Conservation (phyloP, 2,329 filamentous ascomycete genomes). For the Xylariaceae sp. region DNA sequence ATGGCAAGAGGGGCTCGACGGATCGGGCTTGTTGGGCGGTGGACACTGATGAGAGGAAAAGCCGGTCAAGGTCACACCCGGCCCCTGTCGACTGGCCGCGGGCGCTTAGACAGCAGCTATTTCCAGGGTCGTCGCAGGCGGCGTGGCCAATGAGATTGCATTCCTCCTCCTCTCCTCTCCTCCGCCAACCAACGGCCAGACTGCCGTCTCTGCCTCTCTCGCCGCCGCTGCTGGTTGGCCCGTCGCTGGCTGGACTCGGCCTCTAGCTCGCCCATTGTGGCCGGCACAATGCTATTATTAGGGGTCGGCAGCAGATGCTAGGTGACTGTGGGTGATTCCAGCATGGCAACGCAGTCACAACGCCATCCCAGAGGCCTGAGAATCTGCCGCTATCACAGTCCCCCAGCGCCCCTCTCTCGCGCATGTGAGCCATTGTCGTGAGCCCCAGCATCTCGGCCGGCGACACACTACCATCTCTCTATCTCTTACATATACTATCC, state of each 20-base stretch:
- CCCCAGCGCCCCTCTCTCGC: slow-evolving; percentile 13
- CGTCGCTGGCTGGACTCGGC: slow-evolving; percentile 20
- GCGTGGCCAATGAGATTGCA: slow-evolving; percentile 27
- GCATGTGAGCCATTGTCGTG: slow-evolving; percentile 23
- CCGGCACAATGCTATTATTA: slow-evolving; percentile 32
- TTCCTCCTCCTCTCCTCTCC: slow-evolving; percentile 24
- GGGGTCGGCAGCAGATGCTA: slow-evolving; percentile 20
- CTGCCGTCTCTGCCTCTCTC: slow-evolving; percentile 8
- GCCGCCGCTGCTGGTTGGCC: slow-evolving; percentile 26
- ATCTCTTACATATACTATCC: slow-evolving; percentile 33
- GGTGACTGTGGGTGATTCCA: slow-evolving; percentile 23
- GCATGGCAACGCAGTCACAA: slow-evolving; percentile 23
- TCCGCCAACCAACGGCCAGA: slow-evolving; percentile 30
- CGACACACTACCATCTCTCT: slow-evolving; percentile 15
- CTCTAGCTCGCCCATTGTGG: slow-evolving; percentile 13
- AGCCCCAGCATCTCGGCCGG: slow-evolving; percentile 11
- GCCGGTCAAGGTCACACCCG: slow-evolving; percentile 23
- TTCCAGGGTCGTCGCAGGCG: slow-evolving; percentile 24
- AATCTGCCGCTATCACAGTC: slow-evolving; percentile 27
- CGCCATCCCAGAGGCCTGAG: slow-evolving; percentile 23
- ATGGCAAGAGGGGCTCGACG: slow-evolving; percentile 16
- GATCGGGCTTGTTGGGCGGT: slow-evolving; percentile 20
- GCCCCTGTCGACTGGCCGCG: slow-evolving; percentile 22
- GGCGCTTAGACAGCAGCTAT: slow-evolving; percentile 32
- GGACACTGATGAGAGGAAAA: slow-evolving; percentile 11